Evolutionary conservation across 306 rosid species (phyloP).

Genomic region (Fragaria vesca): DNA sequence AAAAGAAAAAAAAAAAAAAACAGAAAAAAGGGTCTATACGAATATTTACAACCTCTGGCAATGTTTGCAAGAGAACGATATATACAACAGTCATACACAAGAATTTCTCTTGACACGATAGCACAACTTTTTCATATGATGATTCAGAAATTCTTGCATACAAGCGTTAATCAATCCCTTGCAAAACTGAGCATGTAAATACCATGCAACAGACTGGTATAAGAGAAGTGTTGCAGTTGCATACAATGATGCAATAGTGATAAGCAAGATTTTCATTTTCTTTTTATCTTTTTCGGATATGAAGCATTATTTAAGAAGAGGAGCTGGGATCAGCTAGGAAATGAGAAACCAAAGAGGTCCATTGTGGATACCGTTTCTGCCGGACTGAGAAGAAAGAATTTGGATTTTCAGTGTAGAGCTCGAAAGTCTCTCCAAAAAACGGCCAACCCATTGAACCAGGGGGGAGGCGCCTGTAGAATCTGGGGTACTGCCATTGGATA

Average conservation of each 20-base stretch:
- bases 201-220: background rate
- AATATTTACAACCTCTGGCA: background rate
- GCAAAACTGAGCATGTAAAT: background rate
- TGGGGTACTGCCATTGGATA: constrained; percentile 45
- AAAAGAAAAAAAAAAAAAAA: background rate
- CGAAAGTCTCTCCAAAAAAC: constrained; percentile 72
- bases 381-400: constrained; percentile 70
- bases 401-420: constrained; percentile 72
- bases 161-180: background rate
- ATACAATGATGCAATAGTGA: background rate
- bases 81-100: background rate
- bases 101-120: background rate
- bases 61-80: background rate
- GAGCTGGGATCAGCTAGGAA: constrained; percentile 8
- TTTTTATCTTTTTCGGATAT: background rate
- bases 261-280: background rate
- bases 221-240: background rate
- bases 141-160: constrained; percentile 1
- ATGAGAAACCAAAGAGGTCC: background rate
- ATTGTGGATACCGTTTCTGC: constrained; percentile 47
- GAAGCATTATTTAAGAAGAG: background rate
- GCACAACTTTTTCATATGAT: background rate
- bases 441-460: constrained; percentile 99
- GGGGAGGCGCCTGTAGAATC: constrained; percentile 46
- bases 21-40: background rate